These are phyloP conservation scores for Ogataea philodendri DNA, from an alignment of 805 yeast species.

Conservation along the genomic window DNA sequence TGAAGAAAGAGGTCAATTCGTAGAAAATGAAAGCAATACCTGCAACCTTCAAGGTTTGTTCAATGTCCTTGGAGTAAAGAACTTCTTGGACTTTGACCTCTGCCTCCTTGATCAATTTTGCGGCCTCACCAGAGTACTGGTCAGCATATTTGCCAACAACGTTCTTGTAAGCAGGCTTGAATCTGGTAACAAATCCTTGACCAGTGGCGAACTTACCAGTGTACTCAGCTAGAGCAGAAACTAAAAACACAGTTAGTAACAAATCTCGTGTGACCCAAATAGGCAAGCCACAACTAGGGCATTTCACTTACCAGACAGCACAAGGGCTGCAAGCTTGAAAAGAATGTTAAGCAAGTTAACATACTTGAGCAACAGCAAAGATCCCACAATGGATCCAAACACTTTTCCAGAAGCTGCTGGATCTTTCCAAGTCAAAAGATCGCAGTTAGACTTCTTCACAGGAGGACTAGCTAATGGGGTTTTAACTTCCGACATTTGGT, in stretches of 20 bases:
- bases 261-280: slow-evolving; percentile 4
- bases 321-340: slow-evolving; percentile 58
- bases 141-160: slow-evolving; percentile 31
- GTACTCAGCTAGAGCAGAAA: slow-evolving; percentile 75
- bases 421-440: slow-evolving; percentile 68
- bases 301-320: slow-evolving; percentile 38
- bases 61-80: slow-evolving; percentile 67
- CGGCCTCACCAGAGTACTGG: slow-evolving; percentile 36
- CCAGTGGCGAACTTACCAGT: slow-evolving; percentile 72
- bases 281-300: slow-evolving; percentile 2
- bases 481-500: slow-evolving; percentile 18
- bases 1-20: slow-evolving; percentile 71
- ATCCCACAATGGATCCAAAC: slow-evolving; percentile 59
- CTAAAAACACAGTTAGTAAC: slow-evolving; percentile 18
- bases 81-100: slow-evolving; percentile 57
- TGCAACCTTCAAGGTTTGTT: slow-evolving; percentile 71
- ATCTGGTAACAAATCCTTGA: slow-evolving; percentile 73
- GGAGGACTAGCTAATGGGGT: slow-evolving; percentile 34
- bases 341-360: slow-evolving; percentile 61
- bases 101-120: slow-evolving; percentile 41
- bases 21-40: slow-evolving; percentile 61
- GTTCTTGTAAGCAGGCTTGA: slow-evolving; percentile 56
- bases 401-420: slow-evolving; percentile 77
- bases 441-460: slow-evolving; percentile 25
- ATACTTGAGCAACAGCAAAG: slow-evolving; percentile 56